phyloP scores from a whole-genome alignment of 2,329 filamentous ascomycete genomes.

The Aspergillus eucalypticola region DNA sequence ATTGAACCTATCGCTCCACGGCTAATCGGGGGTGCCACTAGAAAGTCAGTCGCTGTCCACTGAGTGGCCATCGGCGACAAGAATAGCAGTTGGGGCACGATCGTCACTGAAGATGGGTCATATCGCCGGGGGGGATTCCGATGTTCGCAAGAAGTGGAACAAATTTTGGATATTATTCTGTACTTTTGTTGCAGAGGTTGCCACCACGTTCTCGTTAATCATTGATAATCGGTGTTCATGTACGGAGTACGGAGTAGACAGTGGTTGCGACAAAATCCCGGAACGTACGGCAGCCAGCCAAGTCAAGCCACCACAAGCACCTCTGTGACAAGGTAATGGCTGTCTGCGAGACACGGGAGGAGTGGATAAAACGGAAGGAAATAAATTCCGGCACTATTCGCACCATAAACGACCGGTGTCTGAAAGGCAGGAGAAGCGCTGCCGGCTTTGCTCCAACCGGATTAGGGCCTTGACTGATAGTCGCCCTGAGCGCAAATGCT shows the following conservation, averaged over 20 bases:
- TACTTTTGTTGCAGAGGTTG: background rate
- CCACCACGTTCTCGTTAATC: background rate
- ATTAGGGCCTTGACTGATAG: background rate
- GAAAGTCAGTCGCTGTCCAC: background rate
- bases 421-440: background rate
- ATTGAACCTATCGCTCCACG: background rate
- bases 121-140: background rate
- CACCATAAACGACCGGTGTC: background rate
- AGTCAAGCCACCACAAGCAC: background rate
- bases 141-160: background rate
- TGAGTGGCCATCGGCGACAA: background rate
- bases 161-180: no score
- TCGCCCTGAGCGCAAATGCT: background rate
- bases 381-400: background rate
- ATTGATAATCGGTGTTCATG: background rate
- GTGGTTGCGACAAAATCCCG: background rate
- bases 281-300: background rate
- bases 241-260: no score
- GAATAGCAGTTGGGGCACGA: constrained; percentile 1
- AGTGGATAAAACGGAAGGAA: background rate
- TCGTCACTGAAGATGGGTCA: background rate
- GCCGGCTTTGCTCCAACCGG: background rate
- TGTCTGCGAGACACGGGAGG: background rate
- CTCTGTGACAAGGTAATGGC: background rate
- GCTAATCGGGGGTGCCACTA: background rate